Conservation (phyloP, 1,284 basidiomycete species). For the Ganoderma sinense region DNA sequence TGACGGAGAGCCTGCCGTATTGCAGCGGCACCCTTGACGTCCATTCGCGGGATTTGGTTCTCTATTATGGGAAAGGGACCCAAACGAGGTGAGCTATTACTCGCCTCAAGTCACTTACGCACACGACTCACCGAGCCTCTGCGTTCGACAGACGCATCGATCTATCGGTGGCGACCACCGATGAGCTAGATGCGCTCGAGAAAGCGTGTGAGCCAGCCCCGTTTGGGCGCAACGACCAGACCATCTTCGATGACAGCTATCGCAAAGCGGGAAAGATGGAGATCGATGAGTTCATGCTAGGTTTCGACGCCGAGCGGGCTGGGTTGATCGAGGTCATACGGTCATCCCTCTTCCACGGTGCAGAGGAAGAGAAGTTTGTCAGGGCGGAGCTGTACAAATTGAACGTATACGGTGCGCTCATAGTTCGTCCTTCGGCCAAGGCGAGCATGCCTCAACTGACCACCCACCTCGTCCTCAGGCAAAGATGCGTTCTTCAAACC, state of each 20-base stretch:
- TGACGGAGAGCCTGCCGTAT: background rate
- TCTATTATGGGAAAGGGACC: background rate
- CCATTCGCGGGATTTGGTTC: background rate
- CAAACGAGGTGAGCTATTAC: background rate
- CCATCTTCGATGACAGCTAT: constrained; percentile 33
- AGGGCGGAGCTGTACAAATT: constrained; percentile 43
- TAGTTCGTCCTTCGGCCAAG: background rate
- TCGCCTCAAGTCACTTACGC: background rate
- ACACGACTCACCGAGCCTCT: background rate
- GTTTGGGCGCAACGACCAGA: constrained; percentile 30
- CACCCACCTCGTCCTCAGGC: constrained; percentile 31
- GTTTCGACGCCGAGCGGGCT: constrained; percentile 19
- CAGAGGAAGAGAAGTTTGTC: constrained; percentile 17
- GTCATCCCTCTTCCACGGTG: background rate
- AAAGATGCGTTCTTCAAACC: constrained; percentile 48
- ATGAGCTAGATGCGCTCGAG: constrained; percentile 10
- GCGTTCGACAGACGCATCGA: background rate
- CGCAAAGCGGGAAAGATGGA: constrained; percentile 35
- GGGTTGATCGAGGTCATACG: constrained; percentile 5
- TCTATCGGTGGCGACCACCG: background rate
- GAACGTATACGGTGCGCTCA: constrained; percentile 26
- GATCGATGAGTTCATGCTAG: constrained; percentile 19
- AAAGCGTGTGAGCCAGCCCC: constrained; percentile 31
- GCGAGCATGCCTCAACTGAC: background rate
- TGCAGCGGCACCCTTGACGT: background rate